Conservation (phyloP, 1,139 yeast species). For the Saccharomyces hybrid region DNA sequence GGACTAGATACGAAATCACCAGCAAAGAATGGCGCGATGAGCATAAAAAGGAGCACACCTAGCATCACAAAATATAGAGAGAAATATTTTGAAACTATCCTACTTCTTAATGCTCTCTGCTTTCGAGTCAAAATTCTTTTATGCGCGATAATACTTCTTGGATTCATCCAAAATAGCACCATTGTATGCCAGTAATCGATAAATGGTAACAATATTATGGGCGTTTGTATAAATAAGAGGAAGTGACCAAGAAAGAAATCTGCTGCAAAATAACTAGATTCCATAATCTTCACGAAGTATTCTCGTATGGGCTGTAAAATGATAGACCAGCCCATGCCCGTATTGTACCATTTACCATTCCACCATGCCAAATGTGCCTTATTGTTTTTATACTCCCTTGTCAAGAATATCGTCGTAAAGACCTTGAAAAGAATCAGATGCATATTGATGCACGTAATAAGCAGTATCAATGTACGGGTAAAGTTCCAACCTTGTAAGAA, state of each 20-base stretch:
- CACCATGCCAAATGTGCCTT: slow-evolving; percentile 71
- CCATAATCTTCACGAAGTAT: slow-evolving; percentile 57
- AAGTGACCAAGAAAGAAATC: slow-evolving; percentile 68
- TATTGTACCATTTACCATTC: slow-evolving; percentile 69
- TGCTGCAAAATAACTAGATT: slow-evolving; percentile 58
- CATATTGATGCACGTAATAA: slow-evolving; percentile 47
- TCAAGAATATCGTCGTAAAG: slow-evolving; percentile 41
- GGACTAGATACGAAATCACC: slow-evolving; percentile 23
- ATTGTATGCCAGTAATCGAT: slow-evolving; percentile 73
- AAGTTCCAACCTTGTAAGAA: slow-evolving; percentile 59
- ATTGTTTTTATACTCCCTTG: slow-evolving; percentile 55
- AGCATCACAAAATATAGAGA: slow-evolving; percentile 39
- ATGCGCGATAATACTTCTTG: slow-evolving; percentile 45
- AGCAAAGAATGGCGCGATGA: slow-evolving; percentile 41
- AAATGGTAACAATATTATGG: slow-evolving; percentile 59
- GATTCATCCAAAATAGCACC: slow-evolving; percentile 75
- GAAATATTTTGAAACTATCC: slow-evolving; percentile 36
- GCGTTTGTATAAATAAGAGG: slow-evolving; percentile 52
- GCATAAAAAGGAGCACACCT: slow-evolving; percentile 33
- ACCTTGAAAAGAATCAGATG: slow-evolving; percentile 50
- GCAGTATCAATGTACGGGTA: slow-evolving; percentile 48
- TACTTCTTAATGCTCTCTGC: slow-evolving; percentile 34
- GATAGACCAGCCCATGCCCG: slow-evolving; percentile 52
- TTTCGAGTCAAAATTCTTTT: slow-evolving; percentile 37
- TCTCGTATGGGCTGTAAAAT: slow-evolving; percentile 67